Conservation (phyloP, 2,329 filamentous ascomycete genomes). For the Penicillium concentricum region DNA sequence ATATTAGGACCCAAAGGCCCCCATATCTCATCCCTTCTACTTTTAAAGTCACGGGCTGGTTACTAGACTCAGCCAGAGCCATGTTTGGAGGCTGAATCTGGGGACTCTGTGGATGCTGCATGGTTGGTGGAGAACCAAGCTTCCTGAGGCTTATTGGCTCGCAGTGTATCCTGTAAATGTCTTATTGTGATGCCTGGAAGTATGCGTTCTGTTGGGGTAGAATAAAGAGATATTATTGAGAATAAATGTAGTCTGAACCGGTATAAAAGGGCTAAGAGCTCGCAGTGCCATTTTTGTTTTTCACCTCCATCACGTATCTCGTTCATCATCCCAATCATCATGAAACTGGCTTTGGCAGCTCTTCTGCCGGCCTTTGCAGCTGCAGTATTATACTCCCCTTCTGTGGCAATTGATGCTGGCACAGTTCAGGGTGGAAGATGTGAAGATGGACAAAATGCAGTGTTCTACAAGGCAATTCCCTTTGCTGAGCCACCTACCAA, state of each 20-base stretch:
- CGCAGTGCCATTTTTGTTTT: not conserved
- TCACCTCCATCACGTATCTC: not conserved
- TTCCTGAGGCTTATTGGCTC: too few species aligned
- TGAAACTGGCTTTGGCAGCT: slow-evolving; percentile 10
- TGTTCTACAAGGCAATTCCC: slow-evolving; percentile 21
- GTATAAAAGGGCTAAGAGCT: not conserved
- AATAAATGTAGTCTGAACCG: not conserved
- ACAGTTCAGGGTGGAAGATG: slow-evolving; percentile 19
- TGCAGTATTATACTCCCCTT: slow-evolving; percentile 8
- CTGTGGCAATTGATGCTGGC: slow-evolving; percentile 21
- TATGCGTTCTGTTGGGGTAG: too few species aligned
- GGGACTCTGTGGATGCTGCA: too few species aligned
- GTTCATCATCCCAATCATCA: not conserved
- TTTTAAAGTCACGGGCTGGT: too few species aligned
- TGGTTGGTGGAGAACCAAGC: too few species aligned
- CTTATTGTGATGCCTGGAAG: too few species aligned
- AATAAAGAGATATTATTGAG: too few species aligned
- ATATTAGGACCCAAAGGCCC: too few species aligned
- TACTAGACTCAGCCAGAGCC: too few species aligned
- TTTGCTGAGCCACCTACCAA: slow-evolving; percentile 21
- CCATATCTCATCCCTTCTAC: too few species aligned
- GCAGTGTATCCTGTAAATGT: too few species aligned
- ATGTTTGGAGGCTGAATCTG: too few species aligned
- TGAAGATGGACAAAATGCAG: slow-evolving; percentile 8
- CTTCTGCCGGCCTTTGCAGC: slow-evolving; percentile 10